These are phyloP conservation scores for Blastobotrys peoriensis DNA, from an alignment of 805 yeast genomes.

Conservation along the genomic window DNA sequence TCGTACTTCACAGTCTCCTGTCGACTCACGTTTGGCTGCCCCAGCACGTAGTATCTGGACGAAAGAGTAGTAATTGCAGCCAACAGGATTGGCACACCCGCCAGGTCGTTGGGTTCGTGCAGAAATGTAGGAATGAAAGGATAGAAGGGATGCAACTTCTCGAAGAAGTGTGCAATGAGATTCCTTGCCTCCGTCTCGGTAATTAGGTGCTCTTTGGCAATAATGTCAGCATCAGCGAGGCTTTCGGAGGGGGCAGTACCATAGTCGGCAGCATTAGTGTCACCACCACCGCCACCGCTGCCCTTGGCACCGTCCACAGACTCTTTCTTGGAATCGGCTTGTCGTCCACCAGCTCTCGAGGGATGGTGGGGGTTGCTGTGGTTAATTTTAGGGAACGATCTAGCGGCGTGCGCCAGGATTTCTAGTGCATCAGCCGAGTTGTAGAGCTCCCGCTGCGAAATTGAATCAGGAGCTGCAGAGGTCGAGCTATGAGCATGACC, in stretches of 20 bases:
- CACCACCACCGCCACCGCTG: neutral
- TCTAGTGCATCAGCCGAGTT: slow-evolving; percentile 35
- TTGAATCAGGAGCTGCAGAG: slow-evolving; percentile 7
- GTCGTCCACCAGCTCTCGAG: slow-evolving; percentile 1
- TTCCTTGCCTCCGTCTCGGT: slow-evolving; percentile 39
- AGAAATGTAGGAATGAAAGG: slow-evolving; percentile 78
- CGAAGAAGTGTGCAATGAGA: slow-evolving; percentile 47
- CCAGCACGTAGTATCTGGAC: slow-evolving; percentile 64
- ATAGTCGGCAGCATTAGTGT: neutral
- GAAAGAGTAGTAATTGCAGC: slow-evolving; percentile 79
- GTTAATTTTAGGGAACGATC: slow-evolving; percentile 30
- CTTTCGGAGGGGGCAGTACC: neutral
- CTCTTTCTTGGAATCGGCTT: neutral
- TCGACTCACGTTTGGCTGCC: neutral
- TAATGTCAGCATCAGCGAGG: slow-evolving; percentile 58
- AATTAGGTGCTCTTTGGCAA: slow-evolving; percentile 45
- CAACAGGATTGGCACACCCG: slow-evolving; percentile 73
- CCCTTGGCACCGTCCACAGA: slow-evolving; percentile 1
- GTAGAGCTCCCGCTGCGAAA: slow-evolving; percentile 27
- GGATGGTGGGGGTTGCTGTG: neutral
- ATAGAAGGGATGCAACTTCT: slow-evolving; percentile 81
- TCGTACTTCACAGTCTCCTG: slow-evolving; percentile 1
- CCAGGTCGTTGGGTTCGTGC: slow-evolving; percentile 57
- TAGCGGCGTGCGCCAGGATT: slow-evolving; percentile 34
- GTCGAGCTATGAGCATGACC: neutral